Evolutionary conservation across 805 yeast species (phyloP).

Genomic region (Cyberlindnera maclurae): DNA sequence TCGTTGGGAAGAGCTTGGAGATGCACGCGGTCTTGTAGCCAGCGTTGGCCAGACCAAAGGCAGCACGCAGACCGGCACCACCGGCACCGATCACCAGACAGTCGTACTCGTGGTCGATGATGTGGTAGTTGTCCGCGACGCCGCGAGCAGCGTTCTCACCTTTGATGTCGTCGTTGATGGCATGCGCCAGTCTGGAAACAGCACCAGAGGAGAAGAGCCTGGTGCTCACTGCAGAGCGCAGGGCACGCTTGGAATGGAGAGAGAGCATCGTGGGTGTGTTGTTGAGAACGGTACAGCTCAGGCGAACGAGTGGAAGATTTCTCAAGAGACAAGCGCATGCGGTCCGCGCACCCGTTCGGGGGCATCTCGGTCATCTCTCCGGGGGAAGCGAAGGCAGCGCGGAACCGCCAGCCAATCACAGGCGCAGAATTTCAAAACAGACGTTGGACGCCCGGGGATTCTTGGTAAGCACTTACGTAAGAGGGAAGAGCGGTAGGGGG

Average conservation of each 20-base stretch:
- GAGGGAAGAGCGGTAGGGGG: too few relatives aligned
- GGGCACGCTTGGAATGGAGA: conserved; percentile 13
- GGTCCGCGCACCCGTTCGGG: conserved; percentile 7
- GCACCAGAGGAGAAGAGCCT: conserved; percentile 19
- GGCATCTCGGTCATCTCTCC: conserved; percentile 11
- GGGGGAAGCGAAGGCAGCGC: conserved; percentile 1
- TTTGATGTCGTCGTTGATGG: conserved; percentile 34
- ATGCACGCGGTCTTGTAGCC: conserved; percentile 98
- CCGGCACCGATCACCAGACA: conserved; percentile 98
- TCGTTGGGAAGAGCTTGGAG: conserved; percentile 93
- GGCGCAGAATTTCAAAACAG: conserved; percentile 15
- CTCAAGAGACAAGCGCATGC: neutral
- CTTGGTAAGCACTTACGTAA: too few relatives aligned
- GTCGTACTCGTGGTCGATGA: conserved; percentile 96
- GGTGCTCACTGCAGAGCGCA: conserved; percentile 10
- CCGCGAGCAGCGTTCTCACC: conserved; percentile 48
- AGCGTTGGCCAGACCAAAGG: conserved; percentile 94
- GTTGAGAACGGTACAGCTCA: neutral
- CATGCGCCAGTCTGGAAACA: conserved; percentile 18
- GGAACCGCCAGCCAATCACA: conserved; percentile 10
- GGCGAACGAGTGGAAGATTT: too few relatives aligned
- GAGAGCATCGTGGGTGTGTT: conserved; percentile 18
- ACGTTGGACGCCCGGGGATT: too few relatives aligned
- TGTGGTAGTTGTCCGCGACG: conserved; percentile 69
- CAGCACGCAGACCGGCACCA: conserved; percentile 98